Evolutionary conservation across 768 basidiomycete genomes (phyloP).

Genomic region (Lentinula lateritia): DNA sequence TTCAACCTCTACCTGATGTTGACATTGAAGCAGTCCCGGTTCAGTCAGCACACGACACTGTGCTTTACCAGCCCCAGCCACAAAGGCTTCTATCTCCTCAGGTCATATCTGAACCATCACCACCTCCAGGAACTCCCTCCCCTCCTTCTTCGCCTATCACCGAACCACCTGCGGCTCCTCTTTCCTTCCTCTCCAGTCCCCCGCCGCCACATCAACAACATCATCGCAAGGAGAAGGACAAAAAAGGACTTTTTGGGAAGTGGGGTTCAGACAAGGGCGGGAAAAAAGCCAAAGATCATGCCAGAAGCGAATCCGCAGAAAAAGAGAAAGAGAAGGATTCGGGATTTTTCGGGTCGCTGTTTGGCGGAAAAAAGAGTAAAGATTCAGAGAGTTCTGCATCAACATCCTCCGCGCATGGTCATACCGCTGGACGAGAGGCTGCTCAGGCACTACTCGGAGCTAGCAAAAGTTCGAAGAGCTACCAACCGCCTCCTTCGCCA

Average conservation of each 20-base stretch:
- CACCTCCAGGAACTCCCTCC: conserved; percentile 55
- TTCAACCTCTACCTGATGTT: neutral
- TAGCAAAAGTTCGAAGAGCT: conserved; percentile 72
- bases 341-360: conserved; percentile 89
- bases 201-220: conserved; percentile 23
- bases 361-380: conserved; percentile 85
- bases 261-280: conserved; percentile 63
- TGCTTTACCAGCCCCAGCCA: conserved; percentile 65
- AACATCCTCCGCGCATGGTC: conserved; percentile 21
- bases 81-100: conserved; percentile 44
- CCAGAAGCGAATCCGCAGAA: conserved; percentile 15
- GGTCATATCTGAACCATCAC: conserved; percentile 26
- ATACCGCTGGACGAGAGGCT: conserved; percentile 71
- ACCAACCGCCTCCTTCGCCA: conserved; percentile 59
- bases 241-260: conserved; percentile 61
- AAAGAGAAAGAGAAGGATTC: conserved; percentile 59
- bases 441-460: conserved; percentile 83
- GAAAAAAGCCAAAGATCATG: conserved; percentile 40
- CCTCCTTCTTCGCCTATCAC: conserved; percentile 31
- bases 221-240: conserved; percentile 65
- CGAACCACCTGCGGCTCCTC: conserved; percentile 17
- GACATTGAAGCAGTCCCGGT: neutral
- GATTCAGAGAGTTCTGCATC: conserved; percentile 41
- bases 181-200: conserved; percentile 13
- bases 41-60: conserved; percentile 13